Evolutionary conservation across 106 monocot genomes (phyloP).

Genomic region (Dendrobium officinale): DNA sequence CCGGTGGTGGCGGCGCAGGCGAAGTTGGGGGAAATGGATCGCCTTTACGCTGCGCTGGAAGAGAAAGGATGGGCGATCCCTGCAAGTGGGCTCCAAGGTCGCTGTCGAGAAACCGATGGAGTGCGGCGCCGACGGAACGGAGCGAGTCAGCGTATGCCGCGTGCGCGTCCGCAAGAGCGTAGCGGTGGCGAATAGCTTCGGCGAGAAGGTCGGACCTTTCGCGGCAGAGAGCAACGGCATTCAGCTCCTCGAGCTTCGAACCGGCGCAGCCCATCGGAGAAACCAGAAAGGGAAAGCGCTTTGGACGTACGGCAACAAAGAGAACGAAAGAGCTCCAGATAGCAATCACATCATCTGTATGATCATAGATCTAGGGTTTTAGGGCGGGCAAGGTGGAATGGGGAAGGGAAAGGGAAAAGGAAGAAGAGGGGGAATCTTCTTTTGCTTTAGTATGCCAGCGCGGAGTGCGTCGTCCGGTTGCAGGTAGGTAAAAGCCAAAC

Average conservation of each 20-base stretch:
- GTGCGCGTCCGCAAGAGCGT: conserved; percentile 79
- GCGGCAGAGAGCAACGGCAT: conserved; percentile 57
- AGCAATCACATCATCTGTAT: not conserved
- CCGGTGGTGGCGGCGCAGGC: conserved; percentile 3
- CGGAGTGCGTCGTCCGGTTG: conserved; percentile 25
- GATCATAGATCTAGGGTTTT: conserved; percentile 31
- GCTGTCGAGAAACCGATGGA: conserved; percentile 43
- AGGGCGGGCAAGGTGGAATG: not conserved
- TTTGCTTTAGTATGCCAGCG: conserved; percentile 22
- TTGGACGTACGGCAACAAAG: too few relatives aligned
- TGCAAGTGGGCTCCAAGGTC: conserved; percentile 1
- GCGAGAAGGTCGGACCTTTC: conserved; percentile 37
- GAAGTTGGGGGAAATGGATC: conserved; percentile 25
- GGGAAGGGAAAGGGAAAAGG: not conserved
- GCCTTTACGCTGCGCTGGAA: conserved; percentile 66
- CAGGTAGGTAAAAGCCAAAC: conserved; percentile 3
- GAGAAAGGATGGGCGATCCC: conserved; percentile 41
- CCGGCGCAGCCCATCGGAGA: conserved; percentile 63
- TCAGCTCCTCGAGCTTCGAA: conserved; percentile 74
- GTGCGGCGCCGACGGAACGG: conserved; percentile 39
- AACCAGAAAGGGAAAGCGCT: not conserved
- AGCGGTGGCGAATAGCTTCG: conserved; percentile 65
- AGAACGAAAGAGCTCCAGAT: not conserved
- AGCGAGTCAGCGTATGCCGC: conserved; percentile 52
- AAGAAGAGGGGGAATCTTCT: conserved; percentile 13